A percentile compares a stretch with the other conserved stretches of the same genome.
These are phyloP conservation scores for Keithomyces neogunnii DNA, from an alignment of 2,329 filamentous ascomycete genomes.

Conservation along the genomic window DNA sequence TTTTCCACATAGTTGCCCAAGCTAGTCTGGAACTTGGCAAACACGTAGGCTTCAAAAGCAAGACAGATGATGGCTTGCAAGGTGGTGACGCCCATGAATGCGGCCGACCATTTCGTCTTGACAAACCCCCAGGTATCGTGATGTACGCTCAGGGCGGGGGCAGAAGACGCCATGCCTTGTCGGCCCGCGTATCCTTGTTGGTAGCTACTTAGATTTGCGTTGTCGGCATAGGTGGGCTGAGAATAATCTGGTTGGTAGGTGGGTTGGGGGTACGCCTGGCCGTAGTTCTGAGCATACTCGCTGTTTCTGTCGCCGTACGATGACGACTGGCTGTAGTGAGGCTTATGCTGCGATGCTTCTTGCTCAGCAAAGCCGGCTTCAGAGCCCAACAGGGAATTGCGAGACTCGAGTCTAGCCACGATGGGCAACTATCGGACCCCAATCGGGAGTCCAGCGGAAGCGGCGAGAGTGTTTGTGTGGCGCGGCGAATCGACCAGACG, in stretches of 20 bases:
- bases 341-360: slow-evolving; percentile 15
- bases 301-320: slow-evolving; percentile 9
- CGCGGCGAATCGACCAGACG: too few species aligned
- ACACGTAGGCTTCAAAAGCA: slow-evolving; percentile 87
- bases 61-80: slow-evolving; percentile 75
- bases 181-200: slow-evolving; percentile 29
- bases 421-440: slow-evolving; percentile 24
- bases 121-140: slow-evolving; percentile 57
- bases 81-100: slow-evolving; percentile 66
- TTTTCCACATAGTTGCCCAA: slow-evolving; percentile 34
- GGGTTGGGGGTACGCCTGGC: slow-evolving; percentile 24
- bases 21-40: slow-evolving; percentile 71
- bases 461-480: neutral
- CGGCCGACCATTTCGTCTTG: slow-evolving; percentile 79
- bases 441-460: slow-evolving; percentile 23
- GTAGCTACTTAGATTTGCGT: slow-evolving; percentile 19
- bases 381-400: slow-evolving; percentile 29
- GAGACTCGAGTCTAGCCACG: slow-evolving; percentile 33
- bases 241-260: slow-evolving; percentile 18
- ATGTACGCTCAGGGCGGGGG: slow-evolving; percentile 21
- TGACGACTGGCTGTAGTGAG: slow-evolving; percentile 14
- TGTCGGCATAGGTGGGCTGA: slow-evolving; percentile 20
- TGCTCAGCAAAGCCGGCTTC: slow-evolving; percentile 25
- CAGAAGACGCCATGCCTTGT: slow-evolving; percentile 26
- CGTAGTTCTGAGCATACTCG: slow-evolving; percentile 22